Evolutionary conservation across 2,329 filamentous ascomycete species (phyloP).

Genomic region (Dactylonectria estremocensis): DNA sequence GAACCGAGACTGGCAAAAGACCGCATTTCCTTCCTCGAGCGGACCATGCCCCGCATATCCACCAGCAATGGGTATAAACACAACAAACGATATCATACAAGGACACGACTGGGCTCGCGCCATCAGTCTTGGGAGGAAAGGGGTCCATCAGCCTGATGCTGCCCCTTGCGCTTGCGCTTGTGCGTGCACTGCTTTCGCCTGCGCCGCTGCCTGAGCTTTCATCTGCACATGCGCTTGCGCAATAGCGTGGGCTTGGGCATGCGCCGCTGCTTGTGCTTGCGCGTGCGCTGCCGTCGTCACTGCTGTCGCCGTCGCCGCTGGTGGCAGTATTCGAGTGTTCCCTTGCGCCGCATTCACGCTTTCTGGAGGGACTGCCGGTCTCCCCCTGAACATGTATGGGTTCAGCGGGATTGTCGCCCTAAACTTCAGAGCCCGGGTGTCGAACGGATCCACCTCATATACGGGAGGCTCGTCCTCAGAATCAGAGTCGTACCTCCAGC

Average conservation of each 20-base stretch:
- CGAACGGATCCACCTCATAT: slow-evolving; percentile 83
- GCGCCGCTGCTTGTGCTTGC: slow-evolving; percentile 42
- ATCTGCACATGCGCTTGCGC: slow-evolving; percentile 46
- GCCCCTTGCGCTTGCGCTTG: slow-evolving; percentile 42
- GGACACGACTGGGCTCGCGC: slow-evolving; percentile 22
- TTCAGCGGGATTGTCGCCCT: slow-evolving; percentile 71
- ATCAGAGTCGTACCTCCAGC: slow-evolving; percentile 91
- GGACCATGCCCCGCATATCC: slow-evolving; percentile 17
- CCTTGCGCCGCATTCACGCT: slow-evolving; percentile 43
- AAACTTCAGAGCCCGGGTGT: slow-evolving; percentile 72
- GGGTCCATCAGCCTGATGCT: slow-evolving; percentile 25
- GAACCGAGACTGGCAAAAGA: slow-evolving; percentile 30
- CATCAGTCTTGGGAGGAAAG: slow-evolving; percentile 7
- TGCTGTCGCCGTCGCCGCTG: slow-evolving; percentile 40
- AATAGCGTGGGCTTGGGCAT: slow-evolving; percentile 49
- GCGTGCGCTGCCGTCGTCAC: slow-evolving; percentile 33
- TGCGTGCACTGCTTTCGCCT: slow-evolving; percentile 20
- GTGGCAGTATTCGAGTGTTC: slow-evolving; percentile 47
- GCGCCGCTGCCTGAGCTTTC: slow-evolving; percentile 42
- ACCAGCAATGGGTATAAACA: slow-evolving; percentile 49
- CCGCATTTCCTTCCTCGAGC: slow-evolving; percentile 25
- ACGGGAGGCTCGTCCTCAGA: slow-evolving; percentile 84
- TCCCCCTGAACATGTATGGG: slow-evolving; percentile 57
- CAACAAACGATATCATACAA: slow-evolving; percentile 47
- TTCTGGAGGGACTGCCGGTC: slow-evolving; percentile 53